Evolutionary conservation across 768 basidiomycete species (phyloP), one percentile per base, ranked within the genome.

Genomic region (Lactarius psammicola): DNA sequence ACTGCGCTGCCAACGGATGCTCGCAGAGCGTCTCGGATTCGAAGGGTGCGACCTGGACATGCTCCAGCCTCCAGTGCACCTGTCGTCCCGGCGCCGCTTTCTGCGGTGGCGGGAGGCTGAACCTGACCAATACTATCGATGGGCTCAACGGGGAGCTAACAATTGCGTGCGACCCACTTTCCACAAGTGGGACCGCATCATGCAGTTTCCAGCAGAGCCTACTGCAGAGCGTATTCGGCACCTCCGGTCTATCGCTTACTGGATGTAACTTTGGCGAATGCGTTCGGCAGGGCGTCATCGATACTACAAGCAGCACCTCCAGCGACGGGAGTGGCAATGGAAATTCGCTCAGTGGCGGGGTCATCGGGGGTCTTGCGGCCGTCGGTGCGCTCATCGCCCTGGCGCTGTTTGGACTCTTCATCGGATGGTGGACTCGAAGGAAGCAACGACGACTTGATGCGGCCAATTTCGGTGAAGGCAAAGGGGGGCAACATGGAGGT

Each of bases 261-360:
- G 85, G 83, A 0, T 98, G 95, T 75, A 79, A 78, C 0, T 95
- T 89, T 70, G 95, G 95, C 30, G 95, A 98, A 76, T 97, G 95
- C 75, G 87, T 97, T 18, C 78, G 82, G 3, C 94, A 96, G 74
- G 82, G 81, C 64, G 87, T 90, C 42, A 87, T 97, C 62, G 88
- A 94, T 72, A 78, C 75, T 3, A 73, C 78, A 34, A 78, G 76
- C 9, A 59, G 71, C 8, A 70, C 76, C 3, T 63, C 79, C 20
- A 55, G 72, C 17, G 42, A 59, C 28, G 34, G 59, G 0, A 68
- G 70, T 0, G 23, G 11, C 46, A 10, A 26, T 15, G 78, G 79
- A 4, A 79, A 79, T 38, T 76, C 82, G 20, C 83, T 97, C 10
- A 82, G 85, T 62, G 83, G 87, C 1, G 95, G 95, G 1, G 95